Conservation (phyloP, 2,329 filamentous ascomycete species). For the Colletotrichum magnum region DNA sequence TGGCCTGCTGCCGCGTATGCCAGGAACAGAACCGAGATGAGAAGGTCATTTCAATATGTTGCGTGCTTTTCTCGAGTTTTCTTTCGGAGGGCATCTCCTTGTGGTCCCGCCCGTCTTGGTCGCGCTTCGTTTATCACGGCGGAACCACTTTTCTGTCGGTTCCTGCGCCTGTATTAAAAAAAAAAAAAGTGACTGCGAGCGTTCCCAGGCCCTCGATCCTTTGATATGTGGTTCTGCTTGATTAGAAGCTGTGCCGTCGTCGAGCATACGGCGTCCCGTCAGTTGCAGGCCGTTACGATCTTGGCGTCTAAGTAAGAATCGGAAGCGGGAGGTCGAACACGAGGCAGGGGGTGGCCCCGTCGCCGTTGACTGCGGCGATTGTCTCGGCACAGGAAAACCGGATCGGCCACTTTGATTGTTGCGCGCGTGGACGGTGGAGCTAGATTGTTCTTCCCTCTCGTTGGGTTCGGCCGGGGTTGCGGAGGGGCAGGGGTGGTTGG, state of each 20-base stretch:
- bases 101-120: neutral
- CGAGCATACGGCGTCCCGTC: neutral
- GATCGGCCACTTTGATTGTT: constrained; percentile 19
- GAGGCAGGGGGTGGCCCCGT: constrained; percentile 17
- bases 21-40: constrained; percentile 28
- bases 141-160: neutral
- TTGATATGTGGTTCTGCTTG: constrained; percentile 6
- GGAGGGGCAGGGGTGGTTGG: constrained; percentile 8
- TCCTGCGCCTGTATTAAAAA: neutral
- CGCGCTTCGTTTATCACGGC: neutral
- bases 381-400: constrained; percentile 30
- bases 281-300: constrained; percentile 7
- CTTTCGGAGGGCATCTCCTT: neutral
- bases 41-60: neutral
- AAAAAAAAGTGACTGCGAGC: neutral
- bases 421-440: constrained; percentile 21
- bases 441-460: neutral
- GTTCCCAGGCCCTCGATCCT: constrained; percentile 3
- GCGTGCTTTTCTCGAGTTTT: constrained; percentile 9
- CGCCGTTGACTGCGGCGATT: neutral
- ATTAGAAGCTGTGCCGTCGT: constrained; percentile 6
- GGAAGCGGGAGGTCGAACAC: neutral
- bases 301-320: constrained; percentile 19
- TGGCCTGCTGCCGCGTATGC: constrained; percentile 4
- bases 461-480: constrained; percentile 12